Evolutionary conservation across 2,329 filamentous ascomycete genomes (phyloP).

Genomic region (Colletotrichum noveboracense): DNA sequence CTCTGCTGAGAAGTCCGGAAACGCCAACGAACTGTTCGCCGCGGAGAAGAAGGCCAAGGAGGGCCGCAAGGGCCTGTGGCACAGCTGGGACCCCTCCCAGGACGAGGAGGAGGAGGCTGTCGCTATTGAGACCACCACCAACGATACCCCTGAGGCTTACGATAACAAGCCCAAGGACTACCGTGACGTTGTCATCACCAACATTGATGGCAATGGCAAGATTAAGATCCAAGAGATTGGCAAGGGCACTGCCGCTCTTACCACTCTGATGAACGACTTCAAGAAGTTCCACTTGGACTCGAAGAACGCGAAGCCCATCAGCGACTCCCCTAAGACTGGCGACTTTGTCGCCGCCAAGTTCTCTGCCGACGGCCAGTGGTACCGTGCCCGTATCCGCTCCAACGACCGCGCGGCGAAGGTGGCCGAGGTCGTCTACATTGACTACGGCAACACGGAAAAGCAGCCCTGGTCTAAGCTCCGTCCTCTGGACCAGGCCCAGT

Average conservation of each 20-base stretch:
- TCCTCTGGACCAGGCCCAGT: constrained; percentile 79
- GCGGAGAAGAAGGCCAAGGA: constrained; percentile 93
- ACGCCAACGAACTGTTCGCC: constrained; percentile 83
- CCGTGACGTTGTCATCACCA: constrained; percentile 90
- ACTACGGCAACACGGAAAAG: constrained; percentile 94
- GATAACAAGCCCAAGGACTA: constrained; percentile 80
- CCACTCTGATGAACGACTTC: constrained; percentile 90
- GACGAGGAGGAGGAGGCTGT: constrained; percentile 69
- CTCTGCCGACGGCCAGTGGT: constrained; percentile 89
- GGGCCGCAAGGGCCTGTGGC: constrained; percentile 85
- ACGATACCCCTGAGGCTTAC: constrained; percentile 46
- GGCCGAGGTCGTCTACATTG: constrained; percentile 90
- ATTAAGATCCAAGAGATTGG: constrained; percentile 94
- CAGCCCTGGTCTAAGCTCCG: constrained; percentile 85
- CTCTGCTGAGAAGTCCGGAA: constrained; percentile 94
- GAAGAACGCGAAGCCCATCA: constrained; percentile 76
- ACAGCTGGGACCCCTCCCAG: constrained; percentile 90
- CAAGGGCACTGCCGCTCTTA: constrained; percentile 81
- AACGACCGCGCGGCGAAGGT: constrained; percentile 92
- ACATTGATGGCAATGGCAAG: constrained; percentile 81
- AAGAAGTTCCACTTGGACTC: constrained; percentile 87
- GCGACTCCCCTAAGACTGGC: constrained; percentile 83
- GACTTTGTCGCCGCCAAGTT: constrained; percentile 93
- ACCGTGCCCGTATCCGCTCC: constrained; percentile 86
- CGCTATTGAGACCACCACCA: constrained; percentile 56